Conservation (phyloP, 805 yeast species). For the Nakazawaea ernobii region DNA sequence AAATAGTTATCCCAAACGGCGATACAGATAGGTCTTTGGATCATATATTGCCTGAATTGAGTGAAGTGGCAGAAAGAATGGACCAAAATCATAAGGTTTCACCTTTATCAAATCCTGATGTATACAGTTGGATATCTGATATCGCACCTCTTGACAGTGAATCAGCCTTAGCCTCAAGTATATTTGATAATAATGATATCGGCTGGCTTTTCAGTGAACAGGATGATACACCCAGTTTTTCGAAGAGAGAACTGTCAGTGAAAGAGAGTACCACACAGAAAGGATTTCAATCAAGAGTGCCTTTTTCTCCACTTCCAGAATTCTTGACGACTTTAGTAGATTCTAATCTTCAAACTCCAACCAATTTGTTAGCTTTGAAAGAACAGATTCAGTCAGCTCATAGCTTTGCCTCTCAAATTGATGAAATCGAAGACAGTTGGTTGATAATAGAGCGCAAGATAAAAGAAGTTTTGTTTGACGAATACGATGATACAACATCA, state of each 20-base stretch:
- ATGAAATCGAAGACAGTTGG: conserved; percentile 11
- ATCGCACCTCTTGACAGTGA: conserved; percentile 5
- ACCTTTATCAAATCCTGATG: conserved; percentile 1
- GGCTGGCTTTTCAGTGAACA: conserved; percentile 19
- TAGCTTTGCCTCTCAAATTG: neutral
- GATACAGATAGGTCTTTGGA: neutral
- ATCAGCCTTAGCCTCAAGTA: conserved; percentile 7
- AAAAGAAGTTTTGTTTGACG: conserved; percentile 16
- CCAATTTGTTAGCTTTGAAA: conserved; percentile 2
- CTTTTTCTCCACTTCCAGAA: conserved; percentile 4
- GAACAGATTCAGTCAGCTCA: neutral
- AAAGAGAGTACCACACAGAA: neutral
- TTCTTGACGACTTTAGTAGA: conserved; percentile 3
- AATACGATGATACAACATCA: conserved; percentile 5
- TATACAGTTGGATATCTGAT: conserved; percentile 7
- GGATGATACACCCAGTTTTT: neutral
- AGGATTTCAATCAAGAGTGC: neutral
- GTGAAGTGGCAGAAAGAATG: neutral
- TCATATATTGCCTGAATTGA: neutral
- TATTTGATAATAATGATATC: conserved; percentile 17
- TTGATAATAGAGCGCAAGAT: conserved; percentile 11
- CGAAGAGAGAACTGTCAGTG: neutral
- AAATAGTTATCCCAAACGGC: neutral
- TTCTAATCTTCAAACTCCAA: conserved; percentile 2
- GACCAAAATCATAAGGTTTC: neutral